A percentile compares a stretch with the other conserved stretches of the same genome.
Conservation (phyloP, 2,329 filamentous ascomycete species). For the Phaeophleospora eucalypticola region DNA sequence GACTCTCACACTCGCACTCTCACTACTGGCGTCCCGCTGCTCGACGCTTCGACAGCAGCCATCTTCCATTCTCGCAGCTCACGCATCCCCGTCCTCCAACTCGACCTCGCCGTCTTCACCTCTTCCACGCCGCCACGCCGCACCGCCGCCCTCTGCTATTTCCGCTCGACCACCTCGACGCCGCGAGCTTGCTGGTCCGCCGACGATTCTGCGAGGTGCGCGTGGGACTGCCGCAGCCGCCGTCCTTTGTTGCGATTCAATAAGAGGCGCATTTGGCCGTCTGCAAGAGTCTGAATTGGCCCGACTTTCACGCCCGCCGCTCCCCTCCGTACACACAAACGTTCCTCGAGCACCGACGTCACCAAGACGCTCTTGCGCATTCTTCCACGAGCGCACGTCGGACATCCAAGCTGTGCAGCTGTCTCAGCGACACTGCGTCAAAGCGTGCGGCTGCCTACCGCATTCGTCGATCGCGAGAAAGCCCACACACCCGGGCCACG, state of each 20-base stretch:
- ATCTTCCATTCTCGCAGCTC: too few relatives aligned
- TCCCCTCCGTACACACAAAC: neutral
- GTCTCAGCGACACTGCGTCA: neutral
- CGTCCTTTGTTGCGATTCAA: constrained; percentile 13
- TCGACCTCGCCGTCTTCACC: neutral
- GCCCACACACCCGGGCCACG: neutral
- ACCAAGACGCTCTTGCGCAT: too few relatives aligned
- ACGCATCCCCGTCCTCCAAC: too few relatives aligned
- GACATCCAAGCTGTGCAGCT: neutral
- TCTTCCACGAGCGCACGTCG: too few relatives aligned
- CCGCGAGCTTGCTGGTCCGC: constrained; percentile 1
- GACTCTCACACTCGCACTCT: too few relatives aligned
- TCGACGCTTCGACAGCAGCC: too few relatives aligned
- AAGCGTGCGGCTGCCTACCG: neutral
- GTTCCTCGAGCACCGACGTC: neutral
- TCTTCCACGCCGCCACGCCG: neutral
- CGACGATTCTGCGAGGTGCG: neutral
- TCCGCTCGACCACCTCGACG: neutral
- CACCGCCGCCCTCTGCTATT: neutral
- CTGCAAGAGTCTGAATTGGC: constrained; percentile 16
- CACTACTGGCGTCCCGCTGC: too few relatives aligned
- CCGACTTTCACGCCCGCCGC: neutral
- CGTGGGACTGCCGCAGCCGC: constrained; percentile 6
- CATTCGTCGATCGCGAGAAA: neutral
- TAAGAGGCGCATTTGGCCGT: constrained; percentile 16